Evolutionary conservation across 2,329 filamentous ascomycete genomes (phyloP).

Genomic region (Sporothrix brunneoviolacea): DNA sequence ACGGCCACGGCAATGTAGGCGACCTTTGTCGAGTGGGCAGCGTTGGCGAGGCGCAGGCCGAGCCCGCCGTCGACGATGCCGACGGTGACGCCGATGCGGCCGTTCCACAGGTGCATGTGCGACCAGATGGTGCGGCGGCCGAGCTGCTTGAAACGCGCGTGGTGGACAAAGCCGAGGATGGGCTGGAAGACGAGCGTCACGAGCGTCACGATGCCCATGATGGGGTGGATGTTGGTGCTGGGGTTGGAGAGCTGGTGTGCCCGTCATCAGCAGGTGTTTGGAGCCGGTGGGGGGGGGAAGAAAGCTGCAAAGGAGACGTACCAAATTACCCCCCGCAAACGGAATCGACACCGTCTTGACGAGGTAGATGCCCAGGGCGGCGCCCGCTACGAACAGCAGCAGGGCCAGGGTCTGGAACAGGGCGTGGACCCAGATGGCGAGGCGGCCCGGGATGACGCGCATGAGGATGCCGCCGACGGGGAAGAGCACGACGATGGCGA

Average conservation of each 20-base stretch:
- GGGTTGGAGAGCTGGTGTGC: constrained; percentile 26
- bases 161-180: constrained; percentile 36
- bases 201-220: constrained; percentile 40
- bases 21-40: constrained; percentile 22
- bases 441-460: constrained; percentile 30
- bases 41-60: constrained; percentile 33
- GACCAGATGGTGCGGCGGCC: constrained; percentile 35
- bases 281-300: too few relatives aligned
- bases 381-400: constrained; percentile 32
- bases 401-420: constrained; percentile 32
- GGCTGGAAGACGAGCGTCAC: constrained; percentile 35
- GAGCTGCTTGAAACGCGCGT: constrained; percentile 32
- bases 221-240: constrained; percentile 35
- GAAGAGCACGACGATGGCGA: constrained; percentile 38
- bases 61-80: constrained; percentile 41
- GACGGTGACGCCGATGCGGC: constrained; percentile 32
- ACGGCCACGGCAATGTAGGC: constrained; percentile 35
- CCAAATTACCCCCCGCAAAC: constrained; percentile 25
- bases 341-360: constrained; percentile 28
- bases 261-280: too few relatives aligned
- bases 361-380: constrained; percentile 37
- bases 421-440: constrained; percentile 34
- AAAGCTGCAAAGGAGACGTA: constrained; percentile 14
- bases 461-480: constrained; percentile 38
- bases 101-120: constrained; percentile 37